Evolutionary conservation across 2,329 filamentous ascomycete species (phyloP).

Genomic region (Ophiostoma himal-ulmi): DNA sequence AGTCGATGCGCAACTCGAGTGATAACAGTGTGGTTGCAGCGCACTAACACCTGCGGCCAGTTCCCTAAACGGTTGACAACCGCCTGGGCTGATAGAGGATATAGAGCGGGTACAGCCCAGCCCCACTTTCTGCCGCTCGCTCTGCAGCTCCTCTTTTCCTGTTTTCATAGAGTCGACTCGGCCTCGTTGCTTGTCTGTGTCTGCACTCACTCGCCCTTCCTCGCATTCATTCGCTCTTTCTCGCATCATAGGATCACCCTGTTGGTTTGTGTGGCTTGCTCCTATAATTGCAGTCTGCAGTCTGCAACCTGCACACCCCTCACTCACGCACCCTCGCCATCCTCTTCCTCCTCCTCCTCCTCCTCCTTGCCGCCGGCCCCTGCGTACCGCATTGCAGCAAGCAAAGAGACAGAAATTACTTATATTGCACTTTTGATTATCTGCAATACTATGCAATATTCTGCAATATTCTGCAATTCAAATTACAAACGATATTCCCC

Average conservation of each 20-base stretch:
- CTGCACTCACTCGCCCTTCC: neutral
- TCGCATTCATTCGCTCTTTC: neutral
- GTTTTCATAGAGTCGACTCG: neutral
- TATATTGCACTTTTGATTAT: no score
- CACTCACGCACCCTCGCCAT: neutral
- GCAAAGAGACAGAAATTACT: neutral
- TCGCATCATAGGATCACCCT: neutral
- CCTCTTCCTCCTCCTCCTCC: neutral
- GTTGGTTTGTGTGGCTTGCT: neutral
- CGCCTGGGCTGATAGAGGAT: neutral
- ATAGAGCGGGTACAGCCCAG: neutral
- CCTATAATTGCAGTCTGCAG: neutral
- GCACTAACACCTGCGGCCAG: neutral
- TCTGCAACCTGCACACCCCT: conserved; percentile 1
- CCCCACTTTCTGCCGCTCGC: neutral
- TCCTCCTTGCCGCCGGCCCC: neutral
- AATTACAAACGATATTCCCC: neutral
- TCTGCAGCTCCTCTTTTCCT: neutral
- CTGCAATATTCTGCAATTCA: neutral
- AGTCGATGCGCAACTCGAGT: neutral
- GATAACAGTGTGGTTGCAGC: neutral
- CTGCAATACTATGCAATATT: neutral
- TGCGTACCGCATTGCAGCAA: neutral
- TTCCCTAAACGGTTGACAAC: neutral
- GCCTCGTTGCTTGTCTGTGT: no score